Percentiles rank a stretch among this genome's conserved stretches.
Evolutionary conservation across 495 filamentous ascomycete species (phyloP).

Genomic region (Podospora pseudopauciseta): DNA sequence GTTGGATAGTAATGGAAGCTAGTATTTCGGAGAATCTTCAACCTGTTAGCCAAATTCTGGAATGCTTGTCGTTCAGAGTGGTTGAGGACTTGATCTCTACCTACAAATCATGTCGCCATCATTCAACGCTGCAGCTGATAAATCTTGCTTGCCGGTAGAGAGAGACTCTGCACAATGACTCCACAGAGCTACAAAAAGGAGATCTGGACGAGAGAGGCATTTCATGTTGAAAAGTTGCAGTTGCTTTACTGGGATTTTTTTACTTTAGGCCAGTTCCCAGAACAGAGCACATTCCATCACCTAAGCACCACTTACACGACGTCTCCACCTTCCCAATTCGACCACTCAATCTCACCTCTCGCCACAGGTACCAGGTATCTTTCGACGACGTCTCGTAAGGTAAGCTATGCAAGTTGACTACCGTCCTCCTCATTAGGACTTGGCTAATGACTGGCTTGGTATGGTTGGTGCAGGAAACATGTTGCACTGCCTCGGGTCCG

Average conservation of each 20-base stretch:
- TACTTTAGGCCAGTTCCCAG: too few relatives aligned
- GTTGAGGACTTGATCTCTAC: not conserved
- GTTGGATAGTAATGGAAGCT: not conserved
- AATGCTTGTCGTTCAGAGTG: not conserved
- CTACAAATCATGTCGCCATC: not conserved
- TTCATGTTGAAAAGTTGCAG: too few relatives aligned
- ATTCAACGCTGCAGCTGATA: not conserved
- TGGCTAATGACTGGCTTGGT: not conserved
- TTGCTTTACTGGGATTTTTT: too few relatives aligned
- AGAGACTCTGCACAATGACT: not conserved
- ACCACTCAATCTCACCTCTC: constrained; percentile 18
- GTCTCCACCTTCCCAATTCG: constrained; percentile 8
- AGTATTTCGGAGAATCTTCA: not conserved
- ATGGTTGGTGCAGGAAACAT: constrained; percentile 62
- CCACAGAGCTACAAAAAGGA: not conserved
- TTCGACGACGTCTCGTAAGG: too few relatives aligned
- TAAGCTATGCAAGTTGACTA: constrained; percentile 18
- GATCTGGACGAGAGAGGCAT: too few relatives aligned
- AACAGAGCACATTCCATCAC: too few relatives aligned
- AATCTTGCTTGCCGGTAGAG: not conserved
- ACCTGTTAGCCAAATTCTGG: not conserved
- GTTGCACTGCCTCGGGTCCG: constrained; percentile 50
- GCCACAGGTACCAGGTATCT: not conserved
- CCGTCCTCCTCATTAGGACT: not conserved
- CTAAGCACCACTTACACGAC: constrained; percentile 3